Conservation (phyloP, 495 filamentous ascomycete species). For the Aspergillus nidulans region DNA sequence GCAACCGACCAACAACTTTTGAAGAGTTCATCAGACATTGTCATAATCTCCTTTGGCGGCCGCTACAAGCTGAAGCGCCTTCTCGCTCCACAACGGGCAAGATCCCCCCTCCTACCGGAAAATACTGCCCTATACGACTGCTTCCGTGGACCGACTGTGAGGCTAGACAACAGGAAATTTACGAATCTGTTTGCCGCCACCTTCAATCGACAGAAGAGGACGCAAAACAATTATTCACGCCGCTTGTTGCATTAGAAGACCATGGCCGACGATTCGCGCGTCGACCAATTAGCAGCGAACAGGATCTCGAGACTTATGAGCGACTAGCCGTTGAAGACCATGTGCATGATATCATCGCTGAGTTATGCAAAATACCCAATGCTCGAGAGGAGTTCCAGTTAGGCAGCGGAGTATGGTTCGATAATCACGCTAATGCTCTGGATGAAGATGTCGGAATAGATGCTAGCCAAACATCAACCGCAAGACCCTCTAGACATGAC, state of each 20-base stretch:
- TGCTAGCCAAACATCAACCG: conserved; percentile 3
- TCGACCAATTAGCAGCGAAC: conserved; percentile 27
- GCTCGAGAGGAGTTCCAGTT: conserved; percentile 24
- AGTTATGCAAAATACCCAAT: conserved; percentile 25
- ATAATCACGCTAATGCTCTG: conserved; percentile 22
- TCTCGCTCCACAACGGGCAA: conserved; percentile 31
- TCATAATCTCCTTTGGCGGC: conserved; percentile 29
- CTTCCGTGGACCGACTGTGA: conserved; percentile 26
- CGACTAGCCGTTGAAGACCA: conserved; percentile 23
- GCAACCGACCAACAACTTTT: conserved; percentile 27
- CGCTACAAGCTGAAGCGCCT: conserved; percentile 15
- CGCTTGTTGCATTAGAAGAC: conserved; percentile 20
- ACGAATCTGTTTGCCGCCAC: conserved; percentile 20
- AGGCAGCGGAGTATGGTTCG: conserved; percentile 23
- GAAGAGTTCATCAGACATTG: conserved; percentile 31
- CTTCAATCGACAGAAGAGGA: conserved; percentile 17
- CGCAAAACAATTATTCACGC: conserved; percentile 17
- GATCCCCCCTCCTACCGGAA: conserved; percentile 26
- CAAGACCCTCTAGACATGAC: conserved; percentile 12
- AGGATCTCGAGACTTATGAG: conserved; percentile 32
- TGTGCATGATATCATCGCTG: conserved; percentile 15
- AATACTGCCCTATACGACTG: conserved; percentile 27
- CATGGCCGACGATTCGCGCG: conserved; percentile 5
- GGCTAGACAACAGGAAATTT: conserved; percentile 25
- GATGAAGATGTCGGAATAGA: background rate